Base-by-base conservation (phyloP, 2,329 filamentous ascomycete genomes). In the Alternaria sp. region DNA sequence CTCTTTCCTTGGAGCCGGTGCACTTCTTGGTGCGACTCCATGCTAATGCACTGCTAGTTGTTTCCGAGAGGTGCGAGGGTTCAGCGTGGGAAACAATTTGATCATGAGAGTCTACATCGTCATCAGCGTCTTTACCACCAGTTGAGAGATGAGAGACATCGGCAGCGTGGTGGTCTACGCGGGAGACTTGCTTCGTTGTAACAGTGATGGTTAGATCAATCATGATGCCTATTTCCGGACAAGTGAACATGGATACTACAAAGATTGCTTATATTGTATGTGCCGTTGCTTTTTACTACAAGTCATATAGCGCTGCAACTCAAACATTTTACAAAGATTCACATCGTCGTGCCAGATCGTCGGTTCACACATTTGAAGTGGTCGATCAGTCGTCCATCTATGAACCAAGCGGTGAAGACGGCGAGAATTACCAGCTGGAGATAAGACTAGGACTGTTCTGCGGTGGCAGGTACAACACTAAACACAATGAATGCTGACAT, bases 11-110 rank as follows among this genome's bases (percentile, higher is more conserved):
- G 46, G 20, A 25, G 46, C 46, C 22, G 46, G 14, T 50, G 16
- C 46, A 25, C 46, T 36, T 49, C 18, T 1, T 3, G 1, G 46
- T 49, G 46, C 2, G 46, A 1, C 20, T 18, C 11, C 20, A 20
- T 50, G 46, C 52, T 54, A 28, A 55, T 55, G 28, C 30, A 16
- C 18, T 9, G 43, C 12, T 55, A 55, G 53, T 28, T 55, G 41
- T 55, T 55, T 18, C 53, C 30, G 41, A 55, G 30, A 16, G 53
- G 53, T 9, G 30, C 25, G 30, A 34, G 41, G 18, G 22, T 55
- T 4, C 20, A 34, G 30, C 53, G 53, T 28, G 18, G 41, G 20
- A 55, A 55, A 8, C 46, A 27, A 7, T 50, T 50, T 27, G 20
- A 27, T 20, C 30, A 50, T 18, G 20, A 38, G 30, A 50, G 30